phyloP scores from a whole-genome alignment of 495 filamentous ascomycete species.

The Articulospora tetracladia region DNA sequence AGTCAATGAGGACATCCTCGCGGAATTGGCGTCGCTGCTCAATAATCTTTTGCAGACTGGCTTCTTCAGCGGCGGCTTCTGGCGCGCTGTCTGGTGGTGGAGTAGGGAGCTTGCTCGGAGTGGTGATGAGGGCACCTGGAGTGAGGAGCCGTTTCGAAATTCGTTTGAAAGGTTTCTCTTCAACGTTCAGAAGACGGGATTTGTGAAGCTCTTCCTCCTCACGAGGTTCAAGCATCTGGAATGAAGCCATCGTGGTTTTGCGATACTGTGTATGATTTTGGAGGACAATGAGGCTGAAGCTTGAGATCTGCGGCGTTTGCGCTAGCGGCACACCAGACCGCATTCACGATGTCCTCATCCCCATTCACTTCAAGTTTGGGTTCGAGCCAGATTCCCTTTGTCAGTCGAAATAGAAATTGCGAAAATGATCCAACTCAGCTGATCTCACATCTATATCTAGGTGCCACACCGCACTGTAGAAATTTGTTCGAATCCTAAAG shows the following conservation, averaged over 20 bases:
- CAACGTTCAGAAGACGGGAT: conserved; percentile 81
- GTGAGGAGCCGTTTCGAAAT: conserved; percentile 75
- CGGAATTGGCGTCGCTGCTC: conserved; percentile 58
- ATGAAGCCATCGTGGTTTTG: conserved; percentile 24
- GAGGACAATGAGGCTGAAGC: conserved; percentile 1
- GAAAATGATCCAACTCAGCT: too few species aligned
- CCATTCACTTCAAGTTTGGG: not conserved
- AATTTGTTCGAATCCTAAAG: not conserved
- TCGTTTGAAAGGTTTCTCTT: conserved; percentile 90
- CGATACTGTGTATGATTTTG: not conserved
- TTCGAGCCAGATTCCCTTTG: too few species aligned
- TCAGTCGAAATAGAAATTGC: too few species aligned
- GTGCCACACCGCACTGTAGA: not conserved
- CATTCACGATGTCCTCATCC: not conserved
- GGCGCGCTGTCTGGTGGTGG: conserved; percentile 64
- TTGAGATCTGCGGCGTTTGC: not conserved
- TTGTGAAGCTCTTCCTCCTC: conserved; percentile 85
- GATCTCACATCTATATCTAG: not conserved
- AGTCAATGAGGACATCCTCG: conserved; percentile 85
- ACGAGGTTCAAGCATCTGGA: conserved; percentile 41
- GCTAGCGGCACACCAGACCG: not conserved
- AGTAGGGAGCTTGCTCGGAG: conserved; percentile 52
- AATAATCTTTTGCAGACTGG: conserved; percentile 40
- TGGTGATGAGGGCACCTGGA: conserved; percentile 54
- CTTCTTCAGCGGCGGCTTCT: conserved; percentile 31